phyloP scores from a whole-genome alignment of 805 yeast species.

The Barnettozyma botsteinii region DNA sequence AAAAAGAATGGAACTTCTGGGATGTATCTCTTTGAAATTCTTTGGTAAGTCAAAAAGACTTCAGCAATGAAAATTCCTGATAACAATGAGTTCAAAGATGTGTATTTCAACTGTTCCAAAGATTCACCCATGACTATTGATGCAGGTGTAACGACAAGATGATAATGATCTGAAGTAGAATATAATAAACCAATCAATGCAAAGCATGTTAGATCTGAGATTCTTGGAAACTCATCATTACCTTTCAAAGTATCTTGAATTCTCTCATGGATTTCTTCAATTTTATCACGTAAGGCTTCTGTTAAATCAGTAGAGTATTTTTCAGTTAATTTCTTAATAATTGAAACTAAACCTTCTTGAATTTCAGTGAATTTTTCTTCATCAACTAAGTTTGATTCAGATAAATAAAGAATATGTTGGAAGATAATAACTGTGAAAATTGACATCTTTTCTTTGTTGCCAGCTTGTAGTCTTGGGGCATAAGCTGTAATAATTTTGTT shows the following conservation, averaged over 20 bases:
- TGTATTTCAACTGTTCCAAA: slow-evolving; percentile 46
- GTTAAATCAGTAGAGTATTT: slow-evolving; percentile 62
- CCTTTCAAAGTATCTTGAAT: slow-evolving; percentile 30
- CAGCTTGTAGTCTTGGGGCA: slow-evolving; percentile 75
- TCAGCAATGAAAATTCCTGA: slow-evolving; percentile 66
- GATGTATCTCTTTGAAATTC: slow-evolving; percentile 68
- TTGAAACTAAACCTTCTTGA: slow-evolving; percentile 39
- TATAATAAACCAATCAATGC: slow-evolving; percentile 69
- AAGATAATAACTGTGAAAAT: slow-evolving; percentile 56
- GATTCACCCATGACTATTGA: slow-evolving; percentile 66
- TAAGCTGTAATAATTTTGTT: slow-evolving; percentile 51
- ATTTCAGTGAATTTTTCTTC: slow-evolving; percentile 31
- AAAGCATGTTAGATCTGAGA: slow-evolving; percentile 61
- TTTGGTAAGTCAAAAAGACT: slow-evolving; percentile 63
- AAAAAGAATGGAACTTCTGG: slow-evolving; percentile 72
- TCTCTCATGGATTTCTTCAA: slow-evolving; percentile 50
- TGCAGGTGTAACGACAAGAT: slow-evolving; percentile 83
- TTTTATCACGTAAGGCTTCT: slow-evolving; percentile 51
- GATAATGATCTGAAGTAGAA: slow-evolving; percentile 95
- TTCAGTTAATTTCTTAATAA: slow-evolving; percentile 55
- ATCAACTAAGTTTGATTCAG: slow-evolving; percentile 33
- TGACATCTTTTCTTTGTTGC: slow-evolving; percentile 73
- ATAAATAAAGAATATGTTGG: slow-evolving; percentile 51
- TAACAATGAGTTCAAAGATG: slow-evolving; percentile 38
- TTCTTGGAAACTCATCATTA: slow-evolving; percentile 31